Evolutionary conservation across 495 filamentous ascomycete genomes (phyloP).

Genomic region (Aspergillus nanangensis): DNA sequence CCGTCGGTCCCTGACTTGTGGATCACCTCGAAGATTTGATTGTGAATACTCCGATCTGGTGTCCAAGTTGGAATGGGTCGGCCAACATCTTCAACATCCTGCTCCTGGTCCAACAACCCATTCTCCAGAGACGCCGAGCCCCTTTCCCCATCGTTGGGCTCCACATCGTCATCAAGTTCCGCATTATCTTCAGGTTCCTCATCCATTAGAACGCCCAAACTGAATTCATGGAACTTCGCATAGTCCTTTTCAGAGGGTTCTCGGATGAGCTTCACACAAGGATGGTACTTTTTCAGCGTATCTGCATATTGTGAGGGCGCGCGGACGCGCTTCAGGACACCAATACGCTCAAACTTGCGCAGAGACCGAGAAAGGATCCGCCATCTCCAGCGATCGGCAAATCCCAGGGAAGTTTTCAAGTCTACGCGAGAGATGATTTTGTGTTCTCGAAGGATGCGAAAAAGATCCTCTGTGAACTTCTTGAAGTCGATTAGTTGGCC

Average conservation of each 20-base stretch:
- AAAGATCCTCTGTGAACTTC: constrained; percentile 37
- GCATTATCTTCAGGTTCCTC: constrained; percentile 36
- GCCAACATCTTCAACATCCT: constrained; percentile 28
- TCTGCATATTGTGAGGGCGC: constrained; percentile 48
- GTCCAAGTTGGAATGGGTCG: constrained; percentile 50
- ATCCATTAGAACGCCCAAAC: constrained; percentile 19
- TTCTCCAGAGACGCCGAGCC: constrained; percentile 16
- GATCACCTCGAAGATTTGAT: constrained; percentile 52
- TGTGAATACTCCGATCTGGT: constrained; percentile 45
- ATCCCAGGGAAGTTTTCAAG: constrained; percentile 58
- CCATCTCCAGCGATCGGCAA: constrained; percentile 58
- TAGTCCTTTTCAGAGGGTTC: constrained; percentile 66
- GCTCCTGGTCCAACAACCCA: constrained; percentile 20
- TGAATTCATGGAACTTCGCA: constrained; percentile 48
- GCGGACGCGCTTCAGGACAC: constrained; percentile 63
- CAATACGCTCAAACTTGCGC: constrained; percentile 64
- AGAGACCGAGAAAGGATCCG: constrained; percentile 62
- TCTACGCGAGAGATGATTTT: constrained; percentile 52
- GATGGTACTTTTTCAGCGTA: constrained; percentile 29
- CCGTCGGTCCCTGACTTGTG: constrained; percentile 47
- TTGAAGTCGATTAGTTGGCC: constrained; percentile 37
- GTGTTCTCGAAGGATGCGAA: constrained; percentile 41
- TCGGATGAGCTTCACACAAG: constrained; percentile 69
- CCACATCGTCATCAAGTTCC: constrained; percentile 36
- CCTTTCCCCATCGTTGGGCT: constrained; percentile 26